phyloP scores from a whole-genome alignment of 2,329 filamentous ascomycete species.

The Penicillium rolfsii region DNA sequence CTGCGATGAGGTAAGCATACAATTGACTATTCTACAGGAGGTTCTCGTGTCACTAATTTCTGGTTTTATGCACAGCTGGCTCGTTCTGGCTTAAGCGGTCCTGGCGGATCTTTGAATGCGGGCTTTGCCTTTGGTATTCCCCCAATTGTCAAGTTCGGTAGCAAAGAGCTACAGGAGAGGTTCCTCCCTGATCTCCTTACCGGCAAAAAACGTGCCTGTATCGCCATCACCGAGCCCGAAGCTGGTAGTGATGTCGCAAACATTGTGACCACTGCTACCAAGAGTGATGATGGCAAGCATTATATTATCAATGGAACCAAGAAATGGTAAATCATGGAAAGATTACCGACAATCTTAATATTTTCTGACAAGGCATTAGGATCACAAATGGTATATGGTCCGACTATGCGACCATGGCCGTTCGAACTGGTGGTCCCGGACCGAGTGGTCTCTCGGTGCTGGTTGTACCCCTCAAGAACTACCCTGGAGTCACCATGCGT shows the following conservation, averaged over 20 bases:
- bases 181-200: conserved; percentile 70
- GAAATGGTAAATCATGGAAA: conserved; percentile 62
- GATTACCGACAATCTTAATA: background rate
- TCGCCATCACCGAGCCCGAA: conserved; percentile 77
- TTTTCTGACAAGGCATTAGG: conserved; percentile 37
- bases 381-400: conserved; percentile 75
- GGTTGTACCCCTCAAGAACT: conserved; percentile 69
- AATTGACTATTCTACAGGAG: background rate
- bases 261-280: conserved; percentile 68
- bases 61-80: conserved; percentile 54
- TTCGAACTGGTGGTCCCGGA: conserved; percentile 70
- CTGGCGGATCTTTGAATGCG: conserved; percentile 66
- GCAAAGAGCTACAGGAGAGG: conserved; percentile 62
- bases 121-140: conserved; percentile 75
- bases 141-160: conserved; percentile 71
- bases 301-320: conserved; percentile 76
- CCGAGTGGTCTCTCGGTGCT: conserved; percentile 67
- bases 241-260: conserved; percentile 75
- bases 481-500: conserved; percentile 69
- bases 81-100: conserved; percentile 66
- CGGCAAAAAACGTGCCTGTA: conserved; percentile 69
- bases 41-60: background rate
- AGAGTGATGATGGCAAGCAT: conserved; percentile 64
- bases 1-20: conserved; percentile 60
- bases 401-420: conserved; percentile 70